Base-by-base conservation (phyloP, 805 yeast species). In the Lachancea nothofagi region DNA sequence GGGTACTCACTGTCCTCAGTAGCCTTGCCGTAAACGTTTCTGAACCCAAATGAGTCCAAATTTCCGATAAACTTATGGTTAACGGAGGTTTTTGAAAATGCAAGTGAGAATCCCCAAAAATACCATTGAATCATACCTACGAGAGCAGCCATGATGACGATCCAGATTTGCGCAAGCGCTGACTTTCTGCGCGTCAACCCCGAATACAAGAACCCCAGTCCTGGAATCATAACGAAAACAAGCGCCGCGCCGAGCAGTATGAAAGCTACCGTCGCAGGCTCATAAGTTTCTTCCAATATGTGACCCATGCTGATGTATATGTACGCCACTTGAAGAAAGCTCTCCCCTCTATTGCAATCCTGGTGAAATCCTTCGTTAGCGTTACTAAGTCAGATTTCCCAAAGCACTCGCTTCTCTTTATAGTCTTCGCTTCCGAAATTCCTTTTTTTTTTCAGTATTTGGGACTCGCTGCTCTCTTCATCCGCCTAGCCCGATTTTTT, bases 31-130 rank as follows among this genome's bases (percentile, higher is more conserved):
- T 79, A 68, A 9, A 87, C 77, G 57, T 83, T 73, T 56, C 83
- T 74, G 55, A 86, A 78, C 4, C 96, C 97, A 62, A 89, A 85
- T 33, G 79, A 72, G 51, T 79, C 80, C 51, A 90, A 64, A 60
- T 90, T 81, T 5, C 98, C 98, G 51, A 90, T 90, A 60, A 80
- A 93, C 31, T 80, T 78, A 62, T 89, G 88, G 24, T 80, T 67
- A 17, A 48, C 42, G 2, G 96, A 87, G 0, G 83, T 74, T n/a
- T 71, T 53, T 0, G 90, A 78, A 54, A 93, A 88, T 3, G 97
- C 94, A 30, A 90, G 65, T 0, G 96, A 86, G 59, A 86, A 89
- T n/a, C 96, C 97, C 96, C 97, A 93, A 59, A 90, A 87, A 62
- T 88, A 90, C 97, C 97, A 90, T 59, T 88, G 96, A 56, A 88